A percentile compares a stretch with the other conserved stretches of the same genome.
These are phyloP conservation scores for Millerozyma miso DNA, from an alignment of 805 yeast species.

Conservation along the genomic window DNA sequence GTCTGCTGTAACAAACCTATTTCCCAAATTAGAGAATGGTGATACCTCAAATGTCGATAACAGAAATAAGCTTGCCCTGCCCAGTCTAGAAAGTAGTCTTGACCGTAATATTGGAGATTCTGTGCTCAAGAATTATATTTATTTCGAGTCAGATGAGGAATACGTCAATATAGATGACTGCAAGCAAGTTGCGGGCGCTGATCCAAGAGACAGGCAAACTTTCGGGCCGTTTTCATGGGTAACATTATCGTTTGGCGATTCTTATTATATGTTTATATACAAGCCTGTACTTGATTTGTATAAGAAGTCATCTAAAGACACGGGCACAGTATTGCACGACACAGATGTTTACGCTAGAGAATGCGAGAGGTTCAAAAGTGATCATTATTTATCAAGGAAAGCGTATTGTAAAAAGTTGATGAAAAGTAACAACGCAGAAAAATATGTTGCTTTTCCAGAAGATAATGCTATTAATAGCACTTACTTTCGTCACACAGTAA, in stretches of 20 bases:
- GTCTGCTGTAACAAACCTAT: too few species aligned
- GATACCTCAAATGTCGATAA: too few species aligned
- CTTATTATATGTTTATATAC: not conserved
- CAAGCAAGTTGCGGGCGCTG: conserved; percentile 11
- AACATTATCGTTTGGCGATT: conserved; percentile 21
- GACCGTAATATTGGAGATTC: too few species aligned
- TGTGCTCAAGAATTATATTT: conserved; percentile 8
- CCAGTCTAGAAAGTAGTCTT: too few species aligned
- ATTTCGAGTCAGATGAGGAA: conserved; percentile 7
- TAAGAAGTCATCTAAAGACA: too few species aligned
- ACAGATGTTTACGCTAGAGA: not conserved
- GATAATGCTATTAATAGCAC: not conserved
- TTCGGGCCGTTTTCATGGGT: conserved; percentile 25
- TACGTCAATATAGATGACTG: not conserved
- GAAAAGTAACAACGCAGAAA: not conserved
- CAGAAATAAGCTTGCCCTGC: too few species aligned
- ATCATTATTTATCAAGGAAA: not conserved
- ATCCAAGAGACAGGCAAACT: conserved; percentile 16
- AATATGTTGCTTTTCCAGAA: not conserved
- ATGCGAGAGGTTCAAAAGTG: not conserved
- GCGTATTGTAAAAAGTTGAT: not conserved
- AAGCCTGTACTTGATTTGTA: too few species aligned
- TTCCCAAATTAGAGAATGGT: too few species aligned
- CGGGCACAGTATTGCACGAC: not conserved
- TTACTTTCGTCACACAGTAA: not conserved